Evolutionary conservation across 163 green algal species (phyloP), one percentile per base, ranked within the genome.

Genomic region (Volvox carteri): DNA sequence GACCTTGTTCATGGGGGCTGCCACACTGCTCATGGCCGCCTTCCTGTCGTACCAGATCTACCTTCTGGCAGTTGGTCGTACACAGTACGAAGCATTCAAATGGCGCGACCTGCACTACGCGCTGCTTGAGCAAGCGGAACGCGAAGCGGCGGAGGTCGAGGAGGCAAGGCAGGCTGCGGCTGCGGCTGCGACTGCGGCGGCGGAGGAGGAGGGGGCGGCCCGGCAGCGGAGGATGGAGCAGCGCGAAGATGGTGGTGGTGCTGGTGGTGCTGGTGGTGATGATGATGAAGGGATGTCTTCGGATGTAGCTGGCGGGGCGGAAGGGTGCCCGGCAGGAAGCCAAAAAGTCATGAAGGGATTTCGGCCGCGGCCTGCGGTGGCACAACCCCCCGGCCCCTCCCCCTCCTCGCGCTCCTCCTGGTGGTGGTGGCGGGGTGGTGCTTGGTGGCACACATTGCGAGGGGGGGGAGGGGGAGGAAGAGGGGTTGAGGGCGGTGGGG

Each of bases 31-130:
- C 19, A 54, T 90, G 48, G 12, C 65, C n/a, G 23, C 39, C 65
- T 92, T 92, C 75, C 62, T 92, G 56, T 60, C n/a, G 44, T 92
- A 92, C 84, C 89, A 92, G 62, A 33, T 92, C n/a, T 92, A 88
- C 89, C 89, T 92, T 7, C 25, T 92, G 8, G 9, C 9, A 0
- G 25, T 83, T 28, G 88, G 88, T 21, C 78, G 79, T 62, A 92
- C 89, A 30, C 89, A 92, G 84, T 90, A 92, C 76, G 89, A 92
- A 52, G 39, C 65, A 41, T 91, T 81, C 58, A 83, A 84, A 28
- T 88, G 79, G 87, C 39, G 85, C 9, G 87, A 92, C n/a, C 65
- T 92, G 41, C 75, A 92, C 84, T 35, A 79, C 14, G 0, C 4
- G 11, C 28, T 92, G 83, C 14, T 76, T 11, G 54, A 84, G 30